Evolutionary conservation across 495 filamentous ascomycete species (phyloP).

Genomic region (Penicillium taxi): DNA sequence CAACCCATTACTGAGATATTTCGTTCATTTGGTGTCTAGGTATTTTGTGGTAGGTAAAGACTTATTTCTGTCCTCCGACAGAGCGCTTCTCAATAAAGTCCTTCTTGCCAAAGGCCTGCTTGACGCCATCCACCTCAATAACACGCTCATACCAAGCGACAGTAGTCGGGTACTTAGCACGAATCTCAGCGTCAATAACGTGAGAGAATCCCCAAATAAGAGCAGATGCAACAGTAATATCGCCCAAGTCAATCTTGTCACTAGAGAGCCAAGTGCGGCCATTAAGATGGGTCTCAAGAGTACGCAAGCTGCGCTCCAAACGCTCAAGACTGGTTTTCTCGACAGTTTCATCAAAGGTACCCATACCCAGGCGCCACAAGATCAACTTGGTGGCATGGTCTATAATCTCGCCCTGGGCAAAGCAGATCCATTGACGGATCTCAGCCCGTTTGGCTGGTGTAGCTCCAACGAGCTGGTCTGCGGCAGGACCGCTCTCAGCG

Average conservation of each 20-base stretch:
- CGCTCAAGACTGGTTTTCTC: slow-evolving; percentile 21
- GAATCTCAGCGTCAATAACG: slow-evolving; percentile 44
- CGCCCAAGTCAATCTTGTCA: slow-evolving; percentile 46
- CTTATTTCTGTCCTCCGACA: no score
- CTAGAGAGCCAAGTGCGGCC: slow-evolving; percentile 39
- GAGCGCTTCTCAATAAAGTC: slow-evolving; percentile 40
- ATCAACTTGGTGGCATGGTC: slow-evolving; percentile 20
- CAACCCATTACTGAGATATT: no score
- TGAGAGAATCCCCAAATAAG: slow-evolving; percentile 34
- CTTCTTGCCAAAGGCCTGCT: slow-evolving; percentile 42
- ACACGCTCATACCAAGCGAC: slow-evolving; percentile 39
- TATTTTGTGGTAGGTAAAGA: no score
- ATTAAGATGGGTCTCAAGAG: slow-evolving; percentile 34
- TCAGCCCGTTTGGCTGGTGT: slow-evolving; percentile 38
- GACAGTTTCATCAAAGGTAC: slow-evolving; percentile 26
- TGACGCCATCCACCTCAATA: slow-evolving; percentile 39
- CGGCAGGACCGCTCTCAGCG: slow-evolving; percentile 44
- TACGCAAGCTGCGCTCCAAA: slow-evolving; percentile 29
- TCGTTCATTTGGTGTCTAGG: no score
- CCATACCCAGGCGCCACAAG: slow-evolving; percentile 27
- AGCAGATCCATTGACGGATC: slow-evolving; percentile 45
- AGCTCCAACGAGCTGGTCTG: slow-evolving; percentile 42
- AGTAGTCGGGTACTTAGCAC: slow-evolving; percentile 34
- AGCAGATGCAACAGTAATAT: slow-evolving; percentile 39
- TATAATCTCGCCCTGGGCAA: slow-evolving; percentile 39